Percentiles rank a stretch among this genome's conserved stretches.
phyloP scores from a whole-genome alignment of 2,329 filamentous ascomycete genomes.

The Ustulina deusta region DNA sequence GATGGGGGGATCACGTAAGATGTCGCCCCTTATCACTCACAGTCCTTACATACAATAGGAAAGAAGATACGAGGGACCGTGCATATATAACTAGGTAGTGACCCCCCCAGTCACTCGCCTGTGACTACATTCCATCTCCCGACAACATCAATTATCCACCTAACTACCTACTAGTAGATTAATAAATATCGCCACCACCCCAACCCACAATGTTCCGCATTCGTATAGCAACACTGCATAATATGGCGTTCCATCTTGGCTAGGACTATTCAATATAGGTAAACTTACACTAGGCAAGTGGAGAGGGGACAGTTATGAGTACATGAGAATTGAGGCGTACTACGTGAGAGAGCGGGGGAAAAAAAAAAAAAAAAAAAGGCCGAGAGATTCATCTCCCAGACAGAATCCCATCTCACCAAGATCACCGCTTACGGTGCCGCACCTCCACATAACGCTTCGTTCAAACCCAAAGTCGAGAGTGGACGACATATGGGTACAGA shows the following conservation, averaged over 20 bases:
- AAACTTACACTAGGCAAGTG: neutral
- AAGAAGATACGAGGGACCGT: too few relatives aligned
- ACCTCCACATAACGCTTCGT: neutral
- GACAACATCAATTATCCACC: neutral
- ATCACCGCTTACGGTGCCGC: conserved; percentile 1
- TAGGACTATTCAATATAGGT: neutral
- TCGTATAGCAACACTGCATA: conserved; percentile 15
- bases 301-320: neutral
- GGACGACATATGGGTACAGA: conserved; percentile 6
- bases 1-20: too few relatives aligned
- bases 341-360: too few relatives aligned
- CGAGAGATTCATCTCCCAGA: neutral
- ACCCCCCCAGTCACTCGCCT: neutral
- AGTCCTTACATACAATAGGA: too few relatives aligned
- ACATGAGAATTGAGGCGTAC: neutral
- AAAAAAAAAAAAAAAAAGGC: neutral
- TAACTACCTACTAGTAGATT: neutral
- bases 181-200: too few relatives aligned
- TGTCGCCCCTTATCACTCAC: neutral
- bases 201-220: neutral
- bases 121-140: neutral
- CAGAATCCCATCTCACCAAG: neutral
- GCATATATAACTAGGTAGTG: too few relatives aligned
- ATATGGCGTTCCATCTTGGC: conserved; percentile 12
- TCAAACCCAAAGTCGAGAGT: conserved; percentile 1